Conservation (phyloP, 768 basidiomycete genomes). For the Lactarius trivialis region DNA sequence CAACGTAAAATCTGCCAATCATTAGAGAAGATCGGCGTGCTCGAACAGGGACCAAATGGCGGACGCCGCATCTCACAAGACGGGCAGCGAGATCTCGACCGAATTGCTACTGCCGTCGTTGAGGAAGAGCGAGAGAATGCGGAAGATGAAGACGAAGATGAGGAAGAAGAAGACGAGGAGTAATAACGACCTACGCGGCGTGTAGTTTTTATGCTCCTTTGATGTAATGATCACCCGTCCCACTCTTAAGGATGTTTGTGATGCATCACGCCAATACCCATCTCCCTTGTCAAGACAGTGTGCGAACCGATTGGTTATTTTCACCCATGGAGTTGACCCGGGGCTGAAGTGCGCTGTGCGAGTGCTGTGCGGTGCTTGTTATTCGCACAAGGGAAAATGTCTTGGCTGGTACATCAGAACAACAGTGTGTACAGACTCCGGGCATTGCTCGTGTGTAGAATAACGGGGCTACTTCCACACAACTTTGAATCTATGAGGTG, state of each 20-base stretch:
- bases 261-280: background rate
- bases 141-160: conserved; percentile 66
- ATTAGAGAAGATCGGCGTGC: conserved; percentile 96
- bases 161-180: conserved; percentile 44
- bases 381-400: background rate
- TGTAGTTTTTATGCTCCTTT: conserved; percentile 7
- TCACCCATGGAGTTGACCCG: background rate
- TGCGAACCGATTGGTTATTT: background rate
- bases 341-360: background rate
- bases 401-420: background rate
- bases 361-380: background rate
- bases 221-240: conserved; percentile 14
- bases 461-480: background rate
- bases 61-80: conserved; percentile 96
- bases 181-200: conserved; percentile 7
- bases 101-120: conserved; percentile 85
- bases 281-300: background rate
- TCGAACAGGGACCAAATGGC: conserved; percentile 90
- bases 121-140: conserved; percentile 71
- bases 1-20: conserved; percentile 96
- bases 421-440: background rate
- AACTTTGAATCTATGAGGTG: background rate
- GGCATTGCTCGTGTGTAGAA: background rate
- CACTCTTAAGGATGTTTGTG: conserved; percentile 9
- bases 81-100: conserved; percentile 92